Conservation (phyloP, 2,329 filamentous ascomycete genomes). For the Seiridium cupressi region DNA sequence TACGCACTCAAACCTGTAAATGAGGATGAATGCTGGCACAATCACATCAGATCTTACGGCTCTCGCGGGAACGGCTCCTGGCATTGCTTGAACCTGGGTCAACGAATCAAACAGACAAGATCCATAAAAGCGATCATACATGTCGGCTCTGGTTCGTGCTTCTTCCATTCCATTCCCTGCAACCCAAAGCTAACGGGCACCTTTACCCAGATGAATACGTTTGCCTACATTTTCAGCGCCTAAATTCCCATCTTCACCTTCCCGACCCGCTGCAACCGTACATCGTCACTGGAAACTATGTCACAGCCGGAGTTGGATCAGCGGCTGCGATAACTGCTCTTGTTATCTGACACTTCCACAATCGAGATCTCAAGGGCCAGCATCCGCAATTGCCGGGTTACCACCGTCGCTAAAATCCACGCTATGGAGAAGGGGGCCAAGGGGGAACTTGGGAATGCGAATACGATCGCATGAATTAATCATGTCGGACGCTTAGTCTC, state of each 20-base stretch:
- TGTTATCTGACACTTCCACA: background rate
- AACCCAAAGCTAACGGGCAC: background rate
- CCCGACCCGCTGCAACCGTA: background rate
- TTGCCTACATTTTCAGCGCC: conserved; percentile 3
- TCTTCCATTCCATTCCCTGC: background rate
- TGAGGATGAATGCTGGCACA: background rate
- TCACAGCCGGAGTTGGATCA: background rate
- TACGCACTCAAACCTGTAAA: background rate
- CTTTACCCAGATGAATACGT: background rate
- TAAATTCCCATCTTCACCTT: conserved; percentile 2
- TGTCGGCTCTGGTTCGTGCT: background rate
- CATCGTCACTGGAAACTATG: conserved; percentile 1
- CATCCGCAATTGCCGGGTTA: background rate
- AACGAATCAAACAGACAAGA: background rate
- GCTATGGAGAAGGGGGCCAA: no score
- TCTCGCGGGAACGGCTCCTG: background rate
- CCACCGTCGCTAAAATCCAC: no score
- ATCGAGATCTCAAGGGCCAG: background rate
- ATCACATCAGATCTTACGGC: background rate
- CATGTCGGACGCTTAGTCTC: no score
- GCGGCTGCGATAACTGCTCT: background rate
- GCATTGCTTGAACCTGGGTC: conserved; percentile 1
- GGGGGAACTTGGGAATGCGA: no score
- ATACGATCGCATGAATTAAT: no score
- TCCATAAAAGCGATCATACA: background rate